phyloP scores from a whole-genome alignment of 2,329 filamentous ascomycete species.

The Lecanicillium sp. region DNA sequence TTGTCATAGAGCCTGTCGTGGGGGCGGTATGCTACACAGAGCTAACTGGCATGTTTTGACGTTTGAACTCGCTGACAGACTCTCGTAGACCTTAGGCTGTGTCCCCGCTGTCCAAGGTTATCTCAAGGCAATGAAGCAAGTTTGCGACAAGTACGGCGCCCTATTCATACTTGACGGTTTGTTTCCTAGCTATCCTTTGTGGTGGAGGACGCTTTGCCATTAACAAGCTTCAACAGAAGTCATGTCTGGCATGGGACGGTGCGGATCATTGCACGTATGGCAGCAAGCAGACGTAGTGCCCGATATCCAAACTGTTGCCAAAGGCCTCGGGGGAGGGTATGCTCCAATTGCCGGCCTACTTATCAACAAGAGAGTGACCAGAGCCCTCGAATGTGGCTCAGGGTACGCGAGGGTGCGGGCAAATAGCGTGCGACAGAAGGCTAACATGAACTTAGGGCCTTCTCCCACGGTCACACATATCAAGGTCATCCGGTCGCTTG shows the following conservation, averaged over 20 bases:
- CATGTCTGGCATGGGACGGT: constrained; percentile 59
- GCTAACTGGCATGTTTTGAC: no score
- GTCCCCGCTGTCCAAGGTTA: constrained; percentile 60
- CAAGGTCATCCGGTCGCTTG: constrained; percentile 19
- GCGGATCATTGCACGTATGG: constrained; percentile 53
- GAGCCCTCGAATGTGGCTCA: constrained; percentile 28
- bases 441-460: constrained; percentile 6
- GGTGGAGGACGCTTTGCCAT: no score
- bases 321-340: constrained; percentile 58
- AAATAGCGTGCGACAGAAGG: constrained; percentile 3
- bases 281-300: constrained; percentile 49
- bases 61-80: not conserved
- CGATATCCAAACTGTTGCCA: constrained; percentile 59
- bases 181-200: not conserved
- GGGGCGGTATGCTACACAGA: constrained; percentile 35
- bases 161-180: constrained; percentile 59
- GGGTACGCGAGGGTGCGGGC: constrained; percentile 11
- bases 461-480: constrained; percentile 18
- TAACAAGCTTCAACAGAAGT: constrained; percentile 39
- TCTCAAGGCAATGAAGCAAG: constrained; percentile 54
- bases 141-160: constrained; percentile 64
- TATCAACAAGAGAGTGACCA: constrained; percentile 40
- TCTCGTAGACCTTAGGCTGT: constrained; percentile 45
- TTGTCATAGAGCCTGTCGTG: constrained; percentile 64
- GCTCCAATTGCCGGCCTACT: constrained; percentile 53